Evolutionary conservation across 257 asterid genomes (phyloP).

Genomic region (Apocynum venetum): DNA sequence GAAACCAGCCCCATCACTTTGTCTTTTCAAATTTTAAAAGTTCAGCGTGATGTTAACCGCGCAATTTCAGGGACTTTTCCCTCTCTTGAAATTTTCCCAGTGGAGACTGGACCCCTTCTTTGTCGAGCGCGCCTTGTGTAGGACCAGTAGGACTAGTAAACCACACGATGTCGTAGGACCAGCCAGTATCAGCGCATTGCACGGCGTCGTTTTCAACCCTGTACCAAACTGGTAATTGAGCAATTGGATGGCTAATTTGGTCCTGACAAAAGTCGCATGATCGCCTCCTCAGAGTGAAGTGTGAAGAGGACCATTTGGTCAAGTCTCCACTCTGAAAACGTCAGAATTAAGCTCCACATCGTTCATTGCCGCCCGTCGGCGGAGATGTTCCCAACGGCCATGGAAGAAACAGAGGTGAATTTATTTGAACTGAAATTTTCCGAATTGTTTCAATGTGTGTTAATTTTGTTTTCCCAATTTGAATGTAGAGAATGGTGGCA

Average conservation of each 20-base stretch:
- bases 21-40: constrained; percentile 9
- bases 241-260: neutral
- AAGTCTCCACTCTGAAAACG: neutral
- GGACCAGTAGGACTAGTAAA: too few species aligned
- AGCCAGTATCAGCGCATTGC: too few species aligned
- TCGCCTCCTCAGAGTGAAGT: neutral
- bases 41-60: constrained; percentile 13
- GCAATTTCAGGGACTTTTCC: neutral
- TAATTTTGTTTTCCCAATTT: constrained; percentile 7
- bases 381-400: constrained; percentile 1
- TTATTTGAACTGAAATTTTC: neutral
- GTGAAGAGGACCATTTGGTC: neutral
- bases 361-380: neutral
- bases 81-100: neutral
- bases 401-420: constrained; percentile 30
- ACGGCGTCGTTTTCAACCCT: neutral
- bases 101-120: neutral
- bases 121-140: neutral
- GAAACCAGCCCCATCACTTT: neutral
- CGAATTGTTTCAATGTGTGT: neutral
- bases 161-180: neutral
- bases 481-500: constrained; percentile 42
- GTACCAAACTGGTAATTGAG: neutral
- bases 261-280: neutral
- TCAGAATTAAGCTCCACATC: neutral